These are phyloP conservation scores for Calonectria hawksworthii DNA, from an alignment of 2,329 filamentous ascomycete genomes.

Conservation along the genomic window DNA sequence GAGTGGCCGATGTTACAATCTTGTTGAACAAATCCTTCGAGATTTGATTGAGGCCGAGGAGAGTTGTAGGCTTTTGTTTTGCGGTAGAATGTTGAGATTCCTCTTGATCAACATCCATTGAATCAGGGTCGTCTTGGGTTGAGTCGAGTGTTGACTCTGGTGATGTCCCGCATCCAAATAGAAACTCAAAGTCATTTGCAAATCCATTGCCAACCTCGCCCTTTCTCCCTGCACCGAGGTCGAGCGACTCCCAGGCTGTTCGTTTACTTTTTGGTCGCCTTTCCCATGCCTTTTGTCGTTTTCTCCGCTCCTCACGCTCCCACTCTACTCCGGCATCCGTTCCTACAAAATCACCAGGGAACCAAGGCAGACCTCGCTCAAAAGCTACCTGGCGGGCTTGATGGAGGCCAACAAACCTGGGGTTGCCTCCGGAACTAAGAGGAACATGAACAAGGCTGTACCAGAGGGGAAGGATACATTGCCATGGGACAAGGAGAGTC, in stretches of 20 bases:
- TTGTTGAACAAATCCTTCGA: slow-evolving; percentile 49
- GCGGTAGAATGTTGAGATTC: slow-evolving; percentile 16
- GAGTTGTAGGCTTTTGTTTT: slow-evolving; percentile 9
- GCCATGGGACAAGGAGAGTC: slow-evolving; percentile 91
- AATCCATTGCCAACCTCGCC: slow-evolving; percentile 88
- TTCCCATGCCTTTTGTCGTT: slow-evolving; percentile 84
- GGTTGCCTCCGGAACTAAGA: slow-evolving; percentile 83
- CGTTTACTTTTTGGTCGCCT: slow-evolving; percentile 86
- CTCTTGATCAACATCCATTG: slow-evolving; percentile 51
- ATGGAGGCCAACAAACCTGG: slow-evolving; percentile 84
- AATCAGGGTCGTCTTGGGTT: slow-evolving; percentile 41
- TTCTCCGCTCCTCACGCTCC: slow-evolving; percentile 77
- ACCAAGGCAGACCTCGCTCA: slow-evolving; percentile 84
- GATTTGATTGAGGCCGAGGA: slow-evolving; percentile 41
- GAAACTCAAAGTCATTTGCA: slow-evolving; percentile 84
- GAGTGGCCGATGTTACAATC: slow-evolving; percentile 39
- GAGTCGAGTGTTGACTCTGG: slow-evolving; percentile 27
- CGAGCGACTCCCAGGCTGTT: slow-evolving; percentile 79
- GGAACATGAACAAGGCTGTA: slow-evolving; percentile 87
- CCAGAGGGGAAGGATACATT: slow-evolving; percentile 89
- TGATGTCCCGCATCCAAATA: slow-evolving; percentile 61
- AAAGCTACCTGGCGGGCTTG: slow-evolving; percentile 86
- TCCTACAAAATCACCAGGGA: slow-evolving; percentile 86
- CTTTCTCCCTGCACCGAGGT: slow-evolving; percentile 79
- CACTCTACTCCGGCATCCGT: slow-evolving; percentile 84